Percentiles rank a stretch among this genome's conserved stretches.
phyloP scores from a whole-genome alignment of 805 yeast species.

The Schizosaccharomyces osmophilus region DNA sequence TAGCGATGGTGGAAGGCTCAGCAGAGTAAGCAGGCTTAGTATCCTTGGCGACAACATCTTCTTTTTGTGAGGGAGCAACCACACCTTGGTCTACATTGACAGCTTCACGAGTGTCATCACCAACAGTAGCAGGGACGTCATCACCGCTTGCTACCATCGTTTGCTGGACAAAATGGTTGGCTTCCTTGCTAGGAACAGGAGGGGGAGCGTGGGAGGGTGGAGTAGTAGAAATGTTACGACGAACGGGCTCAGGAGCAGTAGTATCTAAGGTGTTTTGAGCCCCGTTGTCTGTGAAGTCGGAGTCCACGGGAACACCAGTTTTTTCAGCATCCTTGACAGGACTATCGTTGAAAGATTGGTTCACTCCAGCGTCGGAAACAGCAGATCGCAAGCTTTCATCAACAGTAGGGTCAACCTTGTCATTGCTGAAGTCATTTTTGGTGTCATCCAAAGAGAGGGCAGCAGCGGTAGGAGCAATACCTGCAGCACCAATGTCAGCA shows the following conservation, averaged over 20 bases:
- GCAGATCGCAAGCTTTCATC: conserved; percentile 4
- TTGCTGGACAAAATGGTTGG: background rate
- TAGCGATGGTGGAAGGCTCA: conserved; percentile 3
- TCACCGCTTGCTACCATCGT: background rate
- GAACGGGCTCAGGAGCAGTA: background rate
- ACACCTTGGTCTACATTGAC: background rate
- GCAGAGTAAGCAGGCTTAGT: background rate
- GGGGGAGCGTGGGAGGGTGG: background rate
- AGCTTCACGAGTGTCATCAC: background rate
- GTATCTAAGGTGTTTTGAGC: background rate
- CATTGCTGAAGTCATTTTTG: conserved; percentile 4
- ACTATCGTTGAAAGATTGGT: conserved; percentile 1
- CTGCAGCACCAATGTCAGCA: background rate
- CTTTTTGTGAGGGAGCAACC: background rate
- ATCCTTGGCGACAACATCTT: background rate
- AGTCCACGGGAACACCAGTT: background rate
- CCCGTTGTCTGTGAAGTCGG: background rate
- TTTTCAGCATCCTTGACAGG: conserved; percentile 1
- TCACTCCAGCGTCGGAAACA: conserved; percentile 1
- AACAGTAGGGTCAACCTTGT: conserved; percentile 5
- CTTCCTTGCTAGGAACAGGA: background rate
- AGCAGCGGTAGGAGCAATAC: background rate
- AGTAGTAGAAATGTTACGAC: background rate
- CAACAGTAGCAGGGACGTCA: background rate
- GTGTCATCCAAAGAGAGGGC: conserved; percentile 5